phyloP scores from a whole-genome alignment of 2,329 filamentous ascomycete genomes.

The Aureobasidium sp. region DNA sequence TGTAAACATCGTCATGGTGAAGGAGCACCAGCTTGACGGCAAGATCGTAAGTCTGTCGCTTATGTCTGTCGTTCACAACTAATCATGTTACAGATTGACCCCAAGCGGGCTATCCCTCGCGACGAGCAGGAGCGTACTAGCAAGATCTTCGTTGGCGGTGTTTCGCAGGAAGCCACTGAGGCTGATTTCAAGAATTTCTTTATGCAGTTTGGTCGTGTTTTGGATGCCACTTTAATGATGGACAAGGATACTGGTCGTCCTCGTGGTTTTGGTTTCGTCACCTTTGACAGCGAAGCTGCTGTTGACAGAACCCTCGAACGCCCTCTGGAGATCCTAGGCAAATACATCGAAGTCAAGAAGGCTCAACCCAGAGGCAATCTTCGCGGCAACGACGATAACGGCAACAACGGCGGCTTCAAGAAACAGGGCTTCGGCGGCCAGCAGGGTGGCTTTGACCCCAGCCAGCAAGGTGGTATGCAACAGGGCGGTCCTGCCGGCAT shows the following conservation, averaged over 20 bases:
- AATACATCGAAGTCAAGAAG: conserved; percentile 97
- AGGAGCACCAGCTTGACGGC: conserved; percentile 94
- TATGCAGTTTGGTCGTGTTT: conserved; percentile 88
- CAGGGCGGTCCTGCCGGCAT: conserved; percentile 25
- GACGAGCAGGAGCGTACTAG: conserved; percentile 97
- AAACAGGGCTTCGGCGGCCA: conserved; percentile 32
- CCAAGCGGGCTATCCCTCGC: conserved; percentile 91
- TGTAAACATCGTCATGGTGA: conserved; percentile 99
- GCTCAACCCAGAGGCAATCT: conserved; percentile 93
- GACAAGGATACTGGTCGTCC: conserved; percentile 98
- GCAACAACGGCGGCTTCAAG: conserved; percentile 38
- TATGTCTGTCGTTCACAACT: background rate
- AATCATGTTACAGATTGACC: conserved; percentile 66
- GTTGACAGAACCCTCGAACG: conserved; percentile 84
- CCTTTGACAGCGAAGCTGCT: conserved; percentile 90
- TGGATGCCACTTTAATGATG: conserved; percentile 99
- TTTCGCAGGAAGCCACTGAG: conserved; percentile 94
- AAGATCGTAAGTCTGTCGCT: conserved; percentile 70
- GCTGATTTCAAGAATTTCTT: conserved; percentile 96
- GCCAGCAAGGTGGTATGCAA: conserved; percentile 22
- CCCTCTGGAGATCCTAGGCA: conserved; percentile 86
- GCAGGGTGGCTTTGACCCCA: conserved; percentile 27
- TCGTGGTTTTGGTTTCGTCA: conserved; percentile 94
- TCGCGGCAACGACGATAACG: conserved; percentile 76
- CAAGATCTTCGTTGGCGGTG: conserved; percentile 97